These are phyloP conservation scores for Schwanniomyces polymorphus DNA, from an alignment of 805 yeast genomes.

Conservation along the genomic window DNA sequence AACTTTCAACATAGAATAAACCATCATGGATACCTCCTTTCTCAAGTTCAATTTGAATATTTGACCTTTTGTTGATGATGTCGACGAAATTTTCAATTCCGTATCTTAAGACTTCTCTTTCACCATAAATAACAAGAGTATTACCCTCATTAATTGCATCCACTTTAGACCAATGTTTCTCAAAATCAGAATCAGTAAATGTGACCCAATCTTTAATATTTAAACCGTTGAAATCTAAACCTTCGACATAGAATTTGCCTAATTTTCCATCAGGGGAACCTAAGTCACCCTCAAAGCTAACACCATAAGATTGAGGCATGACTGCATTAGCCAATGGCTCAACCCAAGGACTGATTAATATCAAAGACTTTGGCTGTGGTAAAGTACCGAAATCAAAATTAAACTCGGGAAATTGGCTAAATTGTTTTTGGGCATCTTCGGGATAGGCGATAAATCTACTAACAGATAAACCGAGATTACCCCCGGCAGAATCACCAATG, in stretches of 20 bases:
- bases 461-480: constrained; percentile 11
- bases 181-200: constrained; percentile 22
- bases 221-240: constrained; percentile 7
- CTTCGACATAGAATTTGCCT: constrained; percentile 35
- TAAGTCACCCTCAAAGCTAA: constrained; percentile 28
- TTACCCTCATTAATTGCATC: constrained; percentile 20
- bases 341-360: constrained; percentile 37
- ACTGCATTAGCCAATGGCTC: constrained; percentile 25
- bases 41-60: constrained; percentile 20
- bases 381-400: constrained; percentile 14
- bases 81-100: constrained; percentile 26
- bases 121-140: constrained; percentile 28
- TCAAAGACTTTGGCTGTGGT: constrained; percentile 27
- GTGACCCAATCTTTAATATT: constrained; percentile 16
- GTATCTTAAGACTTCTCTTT: constrained; percentile 30
- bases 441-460: constrained; percentile 29
- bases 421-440: constrained; percentile 24
- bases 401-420: constrained; percentile 17
- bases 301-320: constrained; percentile 20
- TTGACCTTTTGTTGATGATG: constrained; percentile 15
- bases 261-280: constrained; percentile 24
- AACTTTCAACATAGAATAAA: constrained; percentile 31
- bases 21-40: constrained; percentile 37
- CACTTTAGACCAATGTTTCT: constrained; percentile 25
- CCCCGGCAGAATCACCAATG: constrained; percentile 22